Conservation (phyloP, 306 rosid species). For the Prunus mira region DNA sequence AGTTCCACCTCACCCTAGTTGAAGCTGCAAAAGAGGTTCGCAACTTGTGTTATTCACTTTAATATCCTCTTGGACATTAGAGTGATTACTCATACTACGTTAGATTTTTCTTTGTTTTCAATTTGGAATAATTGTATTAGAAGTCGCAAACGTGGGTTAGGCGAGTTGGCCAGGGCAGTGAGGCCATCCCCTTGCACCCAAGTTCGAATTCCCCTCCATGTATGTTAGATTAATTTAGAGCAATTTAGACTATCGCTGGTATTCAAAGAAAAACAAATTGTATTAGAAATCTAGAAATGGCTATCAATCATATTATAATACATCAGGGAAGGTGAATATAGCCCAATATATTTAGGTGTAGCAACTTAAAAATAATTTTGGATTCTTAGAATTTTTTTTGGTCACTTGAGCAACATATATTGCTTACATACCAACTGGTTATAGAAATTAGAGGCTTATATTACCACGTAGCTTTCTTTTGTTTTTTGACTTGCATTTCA, state of each 20-base stretch:
- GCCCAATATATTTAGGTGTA: not conserved
- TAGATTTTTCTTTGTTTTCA: constrained; percentile 14
- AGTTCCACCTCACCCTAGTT: constrained; percentile 67
- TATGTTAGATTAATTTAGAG: too few relatives aligned
- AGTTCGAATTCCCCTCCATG: too few relatives aligned
- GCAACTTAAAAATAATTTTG: too few relatives aligned
- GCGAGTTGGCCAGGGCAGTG: too few relatives aligned
- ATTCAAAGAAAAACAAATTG: too few relatives aligned
- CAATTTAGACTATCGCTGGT: too few relatives aligned
- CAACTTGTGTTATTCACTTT: constrained; percentile 15
- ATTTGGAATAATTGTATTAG: not conserved
- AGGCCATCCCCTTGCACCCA: too few relatives aligned
- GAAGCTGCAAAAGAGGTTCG: constrained; percentile 80
- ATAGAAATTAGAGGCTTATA: not conserved
- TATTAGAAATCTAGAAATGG: constrained; percentile 3
- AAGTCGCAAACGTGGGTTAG: too few relatives aligned
- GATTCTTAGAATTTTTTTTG: not conserved
- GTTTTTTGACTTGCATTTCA: not conserved
- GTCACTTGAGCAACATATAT: not conserved
- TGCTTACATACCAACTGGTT: not conserved
- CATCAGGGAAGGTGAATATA: not conserved
- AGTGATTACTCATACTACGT: not conserved
- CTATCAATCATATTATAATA: not conserved
- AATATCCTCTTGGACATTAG: not conserved
- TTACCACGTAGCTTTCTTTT: not conserved